Percentiles rank a stretch among this genome's conserved stretches.
Conservation (phyloP, 2,329 filamentous ascomycete genomes). For the Claviceps sp. region DNA sequence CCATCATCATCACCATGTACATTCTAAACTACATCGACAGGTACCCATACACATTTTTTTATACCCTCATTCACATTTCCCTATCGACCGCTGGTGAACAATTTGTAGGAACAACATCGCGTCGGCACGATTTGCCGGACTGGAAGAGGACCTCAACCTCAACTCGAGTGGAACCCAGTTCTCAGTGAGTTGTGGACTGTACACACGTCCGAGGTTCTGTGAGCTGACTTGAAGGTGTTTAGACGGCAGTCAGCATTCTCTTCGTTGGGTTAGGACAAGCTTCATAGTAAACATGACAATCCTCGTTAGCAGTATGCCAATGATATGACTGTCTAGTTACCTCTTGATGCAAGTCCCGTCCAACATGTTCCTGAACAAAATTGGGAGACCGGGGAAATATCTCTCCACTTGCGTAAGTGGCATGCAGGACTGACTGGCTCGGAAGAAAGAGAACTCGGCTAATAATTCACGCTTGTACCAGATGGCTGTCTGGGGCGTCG, state of each 20-base stretch:
- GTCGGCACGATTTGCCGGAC: conserved; percentile 12
- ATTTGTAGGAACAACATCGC: conserved; percentile 24
- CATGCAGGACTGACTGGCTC: not conserved
- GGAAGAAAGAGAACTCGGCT: not conserved
- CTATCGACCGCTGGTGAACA: not conserved
- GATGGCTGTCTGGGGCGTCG: conserved; percentile 1
- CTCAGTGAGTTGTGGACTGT: conserved; percentile 2
- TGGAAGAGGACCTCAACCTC: conserved; percentile 39
- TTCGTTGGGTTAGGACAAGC: conserved; percentile 31
- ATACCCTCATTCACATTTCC: not conserved
- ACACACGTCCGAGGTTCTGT: too few relatives aligned
- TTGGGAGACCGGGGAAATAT: conserved; percentile 34
- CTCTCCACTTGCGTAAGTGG: conserved; percentile 26
- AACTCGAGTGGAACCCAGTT: conserved; percentile 11
- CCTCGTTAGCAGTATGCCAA: not conserved
- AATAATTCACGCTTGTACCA: not conserved
- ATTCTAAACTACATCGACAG: conserved; percentile 44
- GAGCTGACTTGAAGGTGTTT: not conserved
- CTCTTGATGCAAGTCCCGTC: conserved; percentile 38
- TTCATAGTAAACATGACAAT: not conserved
- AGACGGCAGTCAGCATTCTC: conserved; percentile 36
- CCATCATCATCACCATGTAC: conserved; percentile 45
- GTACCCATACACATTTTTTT: not conserved
- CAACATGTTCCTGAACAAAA: conserved; percentile 37
- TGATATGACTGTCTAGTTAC: conserved; percentile 19